A percentile compares a stretch with the other conserved stretches of the same genome.
Evolutionary conservation across 805 yeast genomes (phyloP).

Genomic region (Saccharomycopsis fodiens): DNA sequence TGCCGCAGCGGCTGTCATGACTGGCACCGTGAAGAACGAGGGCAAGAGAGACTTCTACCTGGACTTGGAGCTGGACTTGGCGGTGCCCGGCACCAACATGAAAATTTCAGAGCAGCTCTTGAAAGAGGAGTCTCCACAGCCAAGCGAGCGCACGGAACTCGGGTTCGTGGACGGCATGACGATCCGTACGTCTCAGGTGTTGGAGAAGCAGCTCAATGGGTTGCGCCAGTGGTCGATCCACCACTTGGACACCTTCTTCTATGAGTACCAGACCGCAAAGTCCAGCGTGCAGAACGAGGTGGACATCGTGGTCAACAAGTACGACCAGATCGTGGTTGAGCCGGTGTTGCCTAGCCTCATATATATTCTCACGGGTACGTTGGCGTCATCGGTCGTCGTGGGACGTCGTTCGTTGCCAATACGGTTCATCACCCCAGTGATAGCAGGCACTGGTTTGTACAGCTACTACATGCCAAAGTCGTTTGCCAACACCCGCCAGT

Average conservation of each 20-base stretch:
- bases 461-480: conserved; percentile 44
- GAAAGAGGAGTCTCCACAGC: conserved; percentile 28
- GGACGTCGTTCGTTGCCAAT: conserved; percentile 39
- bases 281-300: conserved; percentile 42
- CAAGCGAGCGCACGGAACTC: conserved; percentile 21
- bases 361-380: conserved; percentile 46
- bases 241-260: conserved; percentile 31
- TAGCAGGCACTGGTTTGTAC: conserved; percentile 41
- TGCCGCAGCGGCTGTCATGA: not conserved
- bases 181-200: conserved; percentile 40
- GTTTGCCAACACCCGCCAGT: conserved; percentile 28
- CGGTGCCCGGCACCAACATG: conserved; percentile 37
- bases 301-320: conserved; percentile 26
- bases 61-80: conserved; percentile 41
- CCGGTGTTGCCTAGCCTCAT: conserved; percentile 49
- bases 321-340: conserved; percentile 36
- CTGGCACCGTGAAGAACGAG: conserved; percentile 2
- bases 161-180: conserved; percentile 45
- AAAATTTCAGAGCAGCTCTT: conserved; percentile 24
- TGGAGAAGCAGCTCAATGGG: conserved; percentile 36
- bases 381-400: conserved; percentile 49
- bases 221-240: conserved; percentile 34
- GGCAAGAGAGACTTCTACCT: conserved; percentile 39
- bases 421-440: conserved; percentile 44
- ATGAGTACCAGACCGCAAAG: conserved; percentile 40